These are phyloP conservation scores for Heritiera fomes DNA, from an alignment of 345 rosid species.

Conservation along the genomic window DNA sequence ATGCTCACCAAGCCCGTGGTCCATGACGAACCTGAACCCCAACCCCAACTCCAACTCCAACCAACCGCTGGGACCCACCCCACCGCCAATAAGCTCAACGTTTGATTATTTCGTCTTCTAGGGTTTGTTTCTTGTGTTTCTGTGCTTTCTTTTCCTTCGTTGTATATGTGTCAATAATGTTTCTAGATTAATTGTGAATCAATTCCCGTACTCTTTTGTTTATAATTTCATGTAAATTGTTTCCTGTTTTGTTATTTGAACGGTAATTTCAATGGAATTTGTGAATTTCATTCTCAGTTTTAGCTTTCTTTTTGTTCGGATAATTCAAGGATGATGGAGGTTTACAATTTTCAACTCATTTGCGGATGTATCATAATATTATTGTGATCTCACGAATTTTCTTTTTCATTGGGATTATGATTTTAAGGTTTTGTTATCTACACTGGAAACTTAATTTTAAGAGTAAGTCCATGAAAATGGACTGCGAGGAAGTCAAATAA, in stretches of 20 bases:
- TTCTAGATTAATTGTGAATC: not conserved
- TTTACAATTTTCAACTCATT: not conserved
- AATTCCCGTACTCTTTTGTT: not conserved
- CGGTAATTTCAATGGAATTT: not conserved
- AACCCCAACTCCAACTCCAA: slow-evolving; percentile 20
- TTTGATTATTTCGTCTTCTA: slow-evolving; percentile 21
- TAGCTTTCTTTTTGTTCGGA: not conserved
- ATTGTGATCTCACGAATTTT: slow-evolving; percentile 1
- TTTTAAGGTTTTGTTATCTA: not conserved
- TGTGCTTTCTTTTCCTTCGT: not conserved
- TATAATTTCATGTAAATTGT: not conserved
- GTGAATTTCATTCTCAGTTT: not conserved
- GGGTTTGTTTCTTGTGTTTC: slow-evolving; percentile 28
- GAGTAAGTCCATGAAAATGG: not conserved
- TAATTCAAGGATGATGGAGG: not conserved
- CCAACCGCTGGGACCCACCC: slow-evolving; percentile 9
- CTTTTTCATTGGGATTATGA: not conserved
- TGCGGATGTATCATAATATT: not conserved
- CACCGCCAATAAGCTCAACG: slow-evolving; percentile 28
- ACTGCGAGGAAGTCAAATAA: not conserved
- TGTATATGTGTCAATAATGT: not conserved
- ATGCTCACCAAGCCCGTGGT: slow-evolving; percentile 38
- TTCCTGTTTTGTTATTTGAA: not conserved
- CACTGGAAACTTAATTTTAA: not conserved
- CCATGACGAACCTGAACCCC: slow-evolving; percentile 20